Evolutionary conservation across 768 basidiomycete species (phyloP).

Genomic region (Auricularia sp.): DNA sequence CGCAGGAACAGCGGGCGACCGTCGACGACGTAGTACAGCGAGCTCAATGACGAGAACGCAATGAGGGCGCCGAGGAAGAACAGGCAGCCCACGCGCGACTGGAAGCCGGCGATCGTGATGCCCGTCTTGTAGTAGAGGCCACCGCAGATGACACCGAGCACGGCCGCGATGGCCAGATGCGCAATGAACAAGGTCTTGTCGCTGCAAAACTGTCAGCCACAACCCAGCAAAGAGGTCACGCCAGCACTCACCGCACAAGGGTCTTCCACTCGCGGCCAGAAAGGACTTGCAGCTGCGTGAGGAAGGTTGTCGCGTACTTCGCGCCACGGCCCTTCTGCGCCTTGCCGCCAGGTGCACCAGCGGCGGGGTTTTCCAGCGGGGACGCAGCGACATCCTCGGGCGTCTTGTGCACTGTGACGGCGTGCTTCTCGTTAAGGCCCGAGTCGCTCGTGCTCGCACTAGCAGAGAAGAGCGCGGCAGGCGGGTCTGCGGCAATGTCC

Average conservation of each 20-base stretch:
- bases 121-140: constrained; percentile 80
- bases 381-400: not conserved
- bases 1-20: constrained; percentile 80
- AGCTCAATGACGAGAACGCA: constrained; percentile 85
- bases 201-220: constrained; percentile 26
- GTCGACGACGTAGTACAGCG: constrained; percentile 80
- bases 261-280: constrained; percentile 82
- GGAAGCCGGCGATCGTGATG: constrained; percentile 83
- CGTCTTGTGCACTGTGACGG: not conserved
- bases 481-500: constrained; percentile 70
- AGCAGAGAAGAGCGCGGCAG: constrained; percentile 36
- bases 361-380: not conserved
- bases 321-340: constrained; percentile 14
- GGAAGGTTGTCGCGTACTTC: constrained; percentile 62
- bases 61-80: constrained; percentile 93
- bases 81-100: constrained; percentile 83
- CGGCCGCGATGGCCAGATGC: constrained; percentile 56
- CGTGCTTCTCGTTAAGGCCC: not conserved
- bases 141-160: constrained; percentile 82
- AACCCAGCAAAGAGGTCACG: not conserved
- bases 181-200: constrained; percentile 78
- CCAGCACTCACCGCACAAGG: constrained; percentile 46
- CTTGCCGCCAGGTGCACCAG: not conserved
- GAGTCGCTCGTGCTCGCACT: not conserved
- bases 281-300: constrained; percentile 81